Conservation (phyloP, 202 grass and related monocot genomes). For the Hordeum pubiflorum region DNA sequence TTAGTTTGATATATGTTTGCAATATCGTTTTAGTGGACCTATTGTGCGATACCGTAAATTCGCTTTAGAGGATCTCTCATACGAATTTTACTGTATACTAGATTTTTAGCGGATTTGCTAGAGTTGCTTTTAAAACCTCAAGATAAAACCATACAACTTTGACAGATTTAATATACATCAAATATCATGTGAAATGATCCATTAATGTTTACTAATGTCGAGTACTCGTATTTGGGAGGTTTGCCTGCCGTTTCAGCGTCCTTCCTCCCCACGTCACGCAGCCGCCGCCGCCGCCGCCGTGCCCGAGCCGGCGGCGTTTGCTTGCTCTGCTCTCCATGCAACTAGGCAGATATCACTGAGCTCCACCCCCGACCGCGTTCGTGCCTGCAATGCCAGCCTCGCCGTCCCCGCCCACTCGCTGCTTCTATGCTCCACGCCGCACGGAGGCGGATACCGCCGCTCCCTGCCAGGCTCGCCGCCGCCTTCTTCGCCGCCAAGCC, state of each 20-base stretch:
- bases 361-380: neutral
- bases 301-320: neutral
- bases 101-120: too few relatives aligned
- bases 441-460: conserved; percentile 29
- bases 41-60: too few relatives aligned
- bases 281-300: neutral
- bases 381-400: conserved; percentile 23
- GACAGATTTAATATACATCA: too few relatives aligned
- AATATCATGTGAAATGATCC: too few relatives aligned
- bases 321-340: neutral
- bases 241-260: neutral
- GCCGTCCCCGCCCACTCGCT: neutral
- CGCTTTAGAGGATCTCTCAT: too few relatives aligned
- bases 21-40: too few relatives aligned
- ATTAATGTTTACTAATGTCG: too few relatives aligned
- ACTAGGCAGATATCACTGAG: neutral
- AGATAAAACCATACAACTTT: too few relatives aligned
- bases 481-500: conserved; percentile 29
- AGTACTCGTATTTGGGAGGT: neutral
- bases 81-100: too few relatives aligned
- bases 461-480: conserved; percentile 36
- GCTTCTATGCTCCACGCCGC: conserved; percentile 50
- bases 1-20: too few relatives aligned
- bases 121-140: too few relatives aligned
- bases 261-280: neutral